Conservation (phyloP, 1,139 yeast genomes). For the Eremothecium cymbalariae region DNA sequence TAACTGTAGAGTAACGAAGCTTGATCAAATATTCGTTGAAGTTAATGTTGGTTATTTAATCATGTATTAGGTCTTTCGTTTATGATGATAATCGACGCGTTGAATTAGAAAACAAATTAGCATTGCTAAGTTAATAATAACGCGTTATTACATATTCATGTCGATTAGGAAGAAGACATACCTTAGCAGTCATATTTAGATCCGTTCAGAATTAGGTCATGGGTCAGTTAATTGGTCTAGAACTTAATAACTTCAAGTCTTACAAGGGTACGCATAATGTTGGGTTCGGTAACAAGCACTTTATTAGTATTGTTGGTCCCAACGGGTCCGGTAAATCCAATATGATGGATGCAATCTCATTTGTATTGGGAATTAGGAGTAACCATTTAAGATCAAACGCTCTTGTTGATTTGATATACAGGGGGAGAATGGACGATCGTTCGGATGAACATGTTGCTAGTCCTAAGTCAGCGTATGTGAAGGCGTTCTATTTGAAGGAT, state of each 20-base stretch:
- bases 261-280: slow-evolving; percentile 68
- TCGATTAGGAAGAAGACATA: too few relatives aligned
- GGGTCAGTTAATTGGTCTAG: slow-evolving; percentile 74
- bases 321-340: slow-evolving; percentile 97
- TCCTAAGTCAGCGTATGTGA: slow-evolving; percentile 68
- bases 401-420: slow-evolving; percentile 68
- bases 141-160: too few relatives aligned
- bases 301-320: slow-evolving; percentile 92
- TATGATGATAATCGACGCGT: too few relatives aligned
- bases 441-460: slow-evolving; percentile 21
- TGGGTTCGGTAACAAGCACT: slow-evolving; percentile 75
- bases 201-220: too few relatives aligned
- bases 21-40: too few relatives aligned
- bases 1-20: too few relatives aligned
- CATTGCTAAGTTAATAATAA: too few relatives aligned
- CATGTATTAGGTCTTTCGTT: too few relatives aligned
- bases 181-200: too few relatives aligned
- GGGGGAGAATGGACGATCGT: slow-evolving; percentile 44
- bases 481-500: slow-evolving; percentile 63
- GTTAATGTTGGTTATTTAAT: too few relatives aligned
- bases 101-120: too few relatives aligned
- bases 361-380: slow-evolving; percentile 82
- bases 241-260: slow-evolving; percentile 81
- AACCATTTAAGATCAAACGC: slow-evolving; percentile 68
- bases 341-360: slow-evolving; percentile 97